phyloP scores from a whole-genome alignment of 2,329 filamentous ascomycete genomes.

The Aspergillus niger region DNA sequence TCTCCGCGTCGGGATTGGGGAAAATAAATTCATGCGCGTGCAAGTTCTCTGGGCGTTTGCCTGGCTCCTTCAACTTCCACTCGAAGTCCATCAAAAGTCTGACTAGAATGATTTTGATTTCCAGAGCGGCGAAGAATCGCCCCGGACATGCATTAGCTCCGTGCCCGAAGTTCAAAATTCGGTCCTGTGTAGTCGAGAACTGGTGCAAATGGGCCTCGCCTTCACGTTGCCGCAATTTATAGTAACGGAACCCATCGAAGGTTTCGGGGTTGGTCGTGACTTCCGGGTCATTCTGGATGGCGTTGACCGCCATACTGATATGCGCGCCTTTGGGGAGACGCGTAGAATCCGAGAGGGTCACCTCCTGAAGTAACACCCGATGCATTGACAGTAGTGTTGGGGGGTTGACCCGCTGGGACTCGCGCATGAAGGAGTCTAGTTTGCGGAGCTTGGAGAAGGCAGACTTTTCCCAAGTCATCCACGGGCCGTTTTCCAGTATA shows the following conservation, averaged over 20 bases:
- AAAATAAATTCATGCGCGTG: background rate
- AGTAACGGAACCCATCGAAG: conserved; percentile 28
- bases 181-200: background rate
- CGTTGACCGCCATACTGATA: conserved; percentile 10
- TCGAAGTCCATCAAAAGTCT: conserved; percentile 32
- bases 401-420: conserved; percentile 17
- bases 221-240: background rate
- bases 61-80: conserved; percentile 19
- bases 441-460: background rate
- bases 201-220: background rate
- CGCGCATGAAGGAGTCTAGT: conserved; percentile 16
- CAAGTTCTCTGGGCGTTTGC: conserved; percentile 9
- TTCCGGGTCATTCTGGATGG: conserved; percentile 18
- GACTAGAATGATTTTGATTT: conserved; percentile 32
- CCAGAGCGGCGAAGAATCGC: conserved; percentile 30
- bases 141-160: conserved; percentile 34
- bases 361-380: conserved; percentile 3
- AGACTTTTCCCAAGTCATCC: background rate
- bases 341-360: conserved; percentile 7
- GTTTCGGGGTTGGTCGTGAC: conserved; percentile 16
- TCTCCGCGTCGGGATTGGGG: background rate
- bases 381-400: conserved; percentile 12
- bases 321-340: conserved; percentile 13
- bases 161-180: conserved; percentile 29
- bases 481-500: background rate